These are phyloP conservation scores for Penicillium sp. DNA, from an alignment of 2,329 filamentous ascomycete species.

Conservation along the genomic window DNA sequence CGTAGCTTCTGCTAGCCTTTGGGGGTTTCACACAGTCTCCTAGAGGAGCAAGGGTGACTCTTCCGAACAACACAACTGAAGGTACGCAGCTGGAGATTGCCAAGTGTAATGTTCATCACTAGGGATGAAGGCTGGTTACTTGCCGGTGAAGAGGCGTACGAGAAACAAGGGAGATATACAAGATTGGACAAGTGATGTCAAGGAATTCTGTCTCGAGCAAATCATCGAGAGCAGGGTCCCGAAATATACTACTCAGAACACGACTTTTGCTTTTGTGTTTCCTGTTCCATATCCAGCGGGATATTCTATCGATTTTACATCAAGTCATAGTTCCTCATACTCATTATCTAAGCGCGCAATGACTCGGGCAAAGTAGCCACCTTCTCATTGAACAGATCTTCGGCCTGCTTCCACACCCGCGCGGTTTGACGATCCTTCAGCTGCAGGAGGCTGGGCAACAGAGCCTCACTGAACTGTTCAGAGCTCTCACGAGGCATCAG, in stretches of 20 bases:
- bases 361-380: conserved; percentile 63
- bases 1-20: too few relatives aligned
- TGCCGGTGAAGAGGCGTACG: neutral
- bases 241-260: conserved; percentile 4
- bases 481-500: conserved; percentile 82
- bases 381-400: conserved; percentile 82
- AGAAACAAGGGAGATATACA: neutral
- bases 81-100: too few relatives aligned
- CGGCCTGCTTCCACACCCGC: conserved; percentile 77
- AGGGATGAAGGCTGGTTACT: too few relatives aligned
- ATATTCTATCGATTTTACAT: conserved; percentile 19
- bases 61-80: neutral
- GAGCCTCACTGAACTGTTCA: conserved; percentile 75
- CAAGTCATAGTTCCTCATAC: conserved; percentile 13
- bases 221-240: conserved; percentile 2
- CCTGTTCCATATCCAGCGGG: neutral
- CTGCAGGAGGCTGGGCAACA: conserved; percentile 73
- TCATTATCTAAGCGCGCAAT: conserved; percentile 15
- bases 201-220: neutral
- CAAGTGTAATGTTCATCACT: too few relatives aligned
- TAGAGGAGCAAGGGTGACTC: too few relatives aligned
- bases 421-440: conserved; percentile 72
- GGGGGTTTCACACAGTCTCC: too few relatives aligned
- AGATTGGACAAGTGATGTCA: neutral
- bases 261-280: conserved; percentile 16